phyloP scores from a whole-genome alignment of 345 rosid genomes.

The Corchorus olitorius region DNA sequence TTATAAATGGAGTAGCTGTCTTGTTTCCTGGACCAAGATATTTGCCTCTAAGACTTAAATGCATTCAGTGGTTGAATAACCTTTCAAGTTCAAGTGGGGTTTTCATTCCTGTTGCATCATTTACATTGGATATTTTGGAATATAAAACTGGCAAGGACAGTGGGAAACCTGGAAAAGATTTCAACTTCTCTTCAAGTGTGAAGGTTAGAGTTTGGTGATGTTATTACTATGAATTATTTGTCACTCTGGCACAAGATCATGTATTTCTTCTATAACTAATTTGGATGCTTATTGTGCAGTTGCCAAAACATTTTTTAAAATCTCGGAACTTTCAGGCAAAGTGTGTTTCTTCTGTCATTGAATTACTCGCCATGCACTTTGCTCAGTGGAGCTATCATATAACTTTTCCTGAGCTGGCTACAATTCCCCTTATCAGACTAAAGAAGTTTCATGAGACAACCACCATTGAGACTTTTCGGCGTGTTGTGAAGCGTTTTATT shows the following conservation, averaged over 20 bases:
- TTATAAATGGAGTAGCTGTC: constrained; percentile 75
- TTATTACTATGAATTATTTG: not conserved
- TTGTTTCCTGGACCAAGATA: constrained; percentile 91
- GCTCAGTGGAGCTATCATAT: constrained; percentile 88
- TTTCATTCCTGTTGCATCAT: constrained; percentile 77
- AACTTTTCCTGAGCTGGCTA: constrained; percentile 90
- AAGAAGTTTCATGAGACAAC: constrained; percentile 67
- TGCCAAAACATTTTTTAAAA: constrained; percentile 92
- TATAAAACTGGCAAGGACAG: constrained; percentile 66
- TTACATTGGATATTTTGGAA: constrained; percentile 74
- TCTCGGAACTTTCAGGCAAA: constrained; percentile 77
- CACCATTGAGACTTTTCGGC: constrained; percentile 57
- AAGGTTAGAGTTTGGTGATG: constrained; percentile 53
- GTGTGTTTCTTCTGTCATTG: constrained; percentile 63
- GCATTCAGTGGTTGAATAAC: constrained; percentile 79
- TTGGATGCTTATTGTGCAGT: constrained; percentile 41
- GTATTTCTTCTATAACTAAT: constrained; percentile 9
- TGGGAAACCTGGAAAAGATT: constrained; percentile 52
- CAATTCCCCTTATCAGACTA: constrained; percentile 64
- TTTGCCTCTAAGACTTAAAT: constrained; percentile 79
- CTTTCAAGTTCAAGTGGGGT: constrained; percentile 71
- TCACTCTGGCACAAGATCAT: constrained; percentile 10
- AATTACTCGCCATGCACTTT: constrained; percentile 77
- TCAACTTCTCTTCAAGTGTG: constrained; percentile 55
- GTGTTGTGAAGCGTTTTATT: constrained; percentile 66